Percentiles rank a stretch among this genome's conserved stretches.
phyloP scores from a whole-genome alignment of 768 basidiomycete species.

The Rhizopogon vinicolor region DNA sequence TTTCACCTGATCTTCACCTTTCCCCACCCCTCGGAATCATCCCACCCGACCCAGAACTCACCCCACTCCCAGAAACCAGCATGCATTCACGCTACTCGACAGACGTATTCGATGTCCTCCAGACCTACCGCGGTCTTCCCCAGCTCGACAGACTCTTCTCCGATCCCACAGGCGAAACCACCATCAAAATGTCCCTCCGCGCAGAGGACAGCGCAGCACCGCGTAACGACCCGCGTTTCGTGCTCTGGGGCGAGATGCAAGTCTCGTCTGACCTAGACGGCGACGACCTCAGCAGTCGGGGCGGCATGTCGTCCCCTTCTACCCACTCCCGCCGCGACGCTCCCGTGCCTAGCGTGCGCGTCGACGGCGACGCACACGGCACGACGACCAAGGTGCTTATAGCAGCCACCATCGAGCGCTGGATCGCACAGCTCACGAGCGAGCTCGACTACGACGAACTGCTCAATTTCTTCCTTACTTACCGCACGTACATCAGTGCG shows the following conservation, averaged over 20 bases:
- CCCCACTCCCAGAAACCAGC: conserved; percentile 42
- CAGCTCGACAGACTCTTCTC: conserved; percentile 61
- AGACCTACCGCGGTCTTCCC: conserved; percentile 75
- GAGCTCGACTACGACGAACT: conserved; percentile 84
- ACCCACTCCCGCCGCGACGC: conserved; percentile 31
- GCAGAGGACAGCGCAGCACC: conserved; percentile 67
- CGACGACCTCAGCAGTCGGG: conserved; percentile 33
- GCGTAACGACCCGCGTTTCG: conserved; percentile 85
- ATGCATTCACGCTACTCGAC: conserved; percentile 64
- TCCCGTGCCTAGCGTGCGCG: conserved; percentile 22
- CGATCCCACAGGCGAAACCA: conserved; percentile 54
- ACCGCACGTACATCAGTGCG: conserved; percentile 77
- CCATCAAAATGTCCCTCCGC: conserved; percentile 68
- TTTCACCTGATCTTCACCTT: neutral
- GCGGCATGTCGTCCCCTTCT: conserved; percentile 35
- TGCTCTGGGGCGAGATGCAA: conserved; percentile 76
- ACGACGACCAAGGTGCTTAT: conserved; percentile 51
- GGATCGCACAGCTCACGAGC: conserved; percentile 88
- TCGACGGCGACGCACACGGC: conserved; percentile 18
- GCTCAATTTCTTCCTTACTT: conserved; percentile 88
- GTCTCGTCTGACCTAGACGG: conserved; percentile 25
- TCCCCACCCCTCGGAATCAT: conserved; percentile 20
- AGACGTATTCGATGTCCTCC: conserved; percentile 76
- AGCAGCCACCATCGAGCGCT: conserved; percentile 89
- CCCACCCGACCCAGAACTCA: conserved; percentile 20